These are phyloP conservation scores for Acanthamoeba comandoni DNA, from an alignment of 208 protist species.

Conservation along the genomic window DNA sequence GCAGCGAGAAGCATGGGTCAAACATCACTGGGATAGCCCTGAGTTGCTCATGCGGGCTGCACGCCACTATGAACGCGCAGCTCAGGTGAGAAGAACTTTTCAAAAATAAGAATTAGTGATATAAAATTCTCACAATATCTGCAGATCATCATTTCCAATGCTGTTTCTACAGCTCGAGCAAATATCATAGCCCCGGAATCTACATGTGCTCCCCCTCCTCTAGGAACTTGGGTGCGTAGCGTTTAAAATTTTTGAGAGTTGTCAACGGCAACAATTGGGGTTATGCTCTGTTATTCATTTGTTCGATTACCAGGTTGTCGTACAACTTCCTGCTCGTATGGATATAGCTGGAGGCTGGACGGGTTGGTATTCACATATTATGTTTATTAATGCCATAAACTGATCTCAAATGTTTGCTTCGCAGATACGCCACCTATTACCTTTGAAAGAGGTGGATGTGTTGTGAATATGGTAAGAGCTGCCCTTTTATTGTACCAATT, in stretches of 20 bases:
- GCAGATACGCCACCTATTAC: slow-evolving; percentile 79
- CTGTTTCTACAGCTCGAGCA: slow-evolving; percentile 1
- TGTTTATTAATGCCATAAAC: not conserved
- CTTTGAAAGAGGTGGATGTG: slow-evolving; percentile 76
- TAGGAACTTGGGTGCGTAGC: not conserved
- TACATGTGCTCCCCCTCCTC: not conserved
- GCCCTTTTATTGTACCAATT: not conserved
- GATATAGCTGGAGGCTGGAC: slow-evolving; percentile 63
- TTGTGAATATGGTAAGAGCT: slow-evolving; percentile 67
- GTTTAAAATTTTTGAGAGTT: too few relatives aligned
- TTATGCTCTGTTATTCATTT: too few relatives aligned
- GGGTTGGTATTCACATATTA: slow-evolving; percentile 26
- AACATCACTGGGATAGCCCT: not conserved
- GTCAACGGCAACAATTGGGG: too few relatives aligned
- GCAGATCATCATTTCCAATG: not conserved
- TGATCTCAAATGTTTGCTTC: slow-evolving; percentile 23
- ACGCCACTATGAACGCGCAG: slow-evolving; percentile 78
- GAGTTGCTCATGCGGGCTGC: slow-evolving; percentile 76
- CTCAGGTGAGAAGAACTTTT: too few relatives aligned
- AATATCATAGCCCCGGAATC: not conserved
- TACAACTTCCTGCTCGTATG: slow-evolving; percentile 40
- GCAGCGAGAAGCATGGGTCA: slow-evolving; percentile 70
- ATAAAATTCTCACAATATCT: slow-evolving; percentile 13
- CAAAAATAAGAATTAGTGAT: too few relatives aligned
- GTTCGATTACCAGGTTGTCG: not conserved